Conservation (phyloP, 163 green algal genomes). For the Chlamydomonas reinhardtii region DNA sequence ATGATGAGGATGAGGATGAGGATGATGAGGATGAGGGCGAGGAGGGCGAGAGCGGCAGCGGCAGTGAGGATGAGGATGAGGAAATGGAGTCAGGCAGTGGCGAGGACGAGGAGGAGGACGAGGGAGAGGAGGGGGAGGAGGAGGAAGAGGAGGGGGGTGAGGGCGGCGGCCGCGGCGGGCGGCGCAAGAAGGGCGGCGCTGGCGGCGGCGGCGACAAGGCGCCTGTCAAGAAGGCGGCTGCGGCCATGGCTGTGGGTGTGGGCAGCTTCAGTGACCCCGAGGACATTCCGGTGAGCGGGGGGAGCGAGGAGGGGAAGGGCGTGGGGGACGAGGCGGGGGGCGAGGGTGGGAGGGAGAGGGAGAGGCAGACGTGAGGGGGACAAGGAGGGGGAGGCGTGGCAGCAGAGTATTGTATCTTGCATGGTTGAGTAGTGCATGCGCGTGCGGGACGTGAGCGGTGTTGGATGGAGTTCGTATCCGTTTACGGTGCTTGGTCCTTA, state of each 20-base stretch:
- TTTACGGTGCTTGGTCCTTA: too few relatives aligned
- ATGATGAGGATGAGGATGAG: not conserved
- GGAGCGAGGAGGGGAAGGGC: too few relatives aligned
- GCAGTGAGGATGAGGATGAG: not conserved
- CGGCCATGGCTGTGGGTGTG: conserved; percentile 91
- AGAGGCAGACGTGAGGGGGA: too few relatives aligned
- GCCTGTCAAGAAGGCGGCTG: conserved; percentile 83
- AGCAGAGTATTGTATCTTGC: too few relatives aligned
- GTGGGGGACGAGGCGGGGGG: too few relatives aligned
- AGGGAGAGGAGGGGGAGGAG: conserved; percentile 42
- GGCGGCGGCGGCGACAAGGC: conserved; percentile 2
- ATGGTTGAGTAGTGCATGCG: too few relatives aligned
- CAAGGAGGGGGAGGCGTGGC: too few relatives aligned
- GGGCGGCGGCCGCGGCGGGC: not conserved
- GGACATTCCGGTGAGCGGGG: conserved; percentile 72
- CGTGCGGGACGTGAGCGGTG: too few relatives aligned
- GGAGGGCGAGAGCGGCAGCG: not conserved
- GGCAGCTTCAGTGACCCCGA: conserved; percentile 91
- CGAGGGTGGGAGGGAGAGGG: too few relatives aligned
- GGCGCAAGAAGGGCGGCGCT: conserved; percentile 41
- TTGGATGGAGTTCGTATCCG: too few relatives aligned
- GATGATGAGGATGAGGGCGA: conserved; percentile 52
- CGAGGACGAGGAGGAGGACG: conserved; percentile 49
- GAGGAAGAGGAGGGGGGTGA: conserved; percentile 42
- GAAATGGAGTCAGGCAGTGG: not conserved